phyloP scores from a whole-genome alignment of 176 grass and related monocot genomes.

The Zoysia pacifica region DNA sequence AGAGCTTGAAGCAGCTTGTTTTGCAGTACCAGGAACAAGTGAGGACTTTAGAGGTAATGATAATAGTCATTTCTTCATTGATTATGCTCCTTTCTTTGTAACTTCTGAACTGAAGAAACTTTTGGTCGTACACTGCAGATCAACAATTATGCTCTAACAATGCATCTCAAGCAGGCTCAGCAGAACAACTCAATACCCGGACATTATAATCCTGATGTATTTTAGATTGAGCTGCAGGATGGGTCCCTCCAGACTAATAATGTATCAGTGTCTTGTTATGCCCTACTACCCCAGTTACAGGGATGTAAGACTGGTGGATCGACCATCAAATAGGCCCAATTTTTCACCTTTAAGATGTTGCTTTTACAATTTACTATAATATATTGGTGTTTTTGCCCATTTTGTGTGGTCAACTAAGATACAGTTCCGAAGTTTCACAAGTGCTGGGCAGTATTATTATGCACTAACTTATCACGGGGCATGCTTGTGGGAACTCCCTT shows the following conservation, averaged over 20 bases:
- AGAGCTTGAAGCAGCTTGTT: conserved; percentile 74
- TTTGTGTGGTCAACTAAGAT: not conserved
- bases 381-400: not conserved
- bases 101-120: conserved; percentile 1
- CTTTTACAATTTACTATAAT: not conserved
- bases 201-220: conserved; percentile 73
- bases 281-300: not conserved
- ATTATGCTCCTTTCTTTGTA: not conserved
- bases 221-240: conserved; percentile 29
- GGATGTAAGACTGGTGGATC: conserved; percentile 9
- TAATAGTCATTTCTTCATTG: not conserved
- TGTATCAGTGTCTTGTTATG: conserved; percentile 26
- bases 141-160: conserved; percentile 75
- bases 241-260: not conserved
- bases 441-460: not conserved
- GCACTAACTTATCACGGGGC: too few relatives aligned
- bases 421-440: not conserved
- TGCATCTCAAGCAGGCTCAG: conserved; percentile 88
- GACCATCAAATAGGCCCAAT: not conserved
- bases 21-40: conserved; percentile 85
- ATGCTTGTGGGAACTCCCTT: not conserved
- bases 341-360: conserved; percentile 12
- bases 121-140: conserved; percentile 45
- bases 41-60: conserved; percentile 70
- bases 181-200: conserved; percentile 72